These are phyloP conservation scores for Dipodascus geniculatus DNA, from an alignment of 805 yeast species.

Conservation along the genomic window DNA sequence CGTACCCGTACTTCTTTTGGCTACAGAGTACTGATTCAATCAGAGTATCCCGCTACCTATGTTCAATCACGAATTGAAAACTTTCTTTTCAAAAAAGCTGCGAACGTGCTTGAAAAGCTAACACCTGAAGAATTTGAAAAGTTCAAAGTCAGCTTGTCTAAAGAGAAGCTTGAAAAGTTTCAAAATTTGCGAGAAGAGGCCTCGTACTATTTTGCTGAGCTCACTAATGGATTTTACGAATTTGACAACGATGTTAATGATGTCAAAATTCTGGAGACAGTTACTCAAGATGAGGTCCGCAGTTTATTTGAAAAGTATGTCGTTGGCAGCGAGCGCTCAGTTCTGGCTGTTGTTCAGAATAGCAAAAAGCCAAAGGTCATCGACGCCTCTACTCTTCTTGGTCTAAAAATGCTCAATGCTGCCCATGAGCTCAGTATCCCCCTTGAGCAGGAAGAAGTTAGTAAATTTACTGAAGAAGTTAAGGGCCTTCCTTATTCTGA, in stretches of 20 bases:
- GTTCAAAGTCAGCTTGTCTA: constrained; percentile 57
- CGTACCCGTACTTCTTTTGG: constrained; percentile 63
- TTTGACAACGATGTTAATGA: constrained; percentile 47
- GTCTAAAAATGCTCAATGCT: constrained; percentile 8
- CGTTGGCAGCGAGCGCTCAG: constrained; percentile 29
- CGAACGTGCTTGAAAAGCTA: constrained; percentile 37
- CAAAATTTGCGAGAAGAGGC: constrained; percentile 76
- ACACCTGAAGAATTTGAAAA: constrained; percentile 52
- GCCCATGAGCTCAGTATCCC: constrained; percentile 9
- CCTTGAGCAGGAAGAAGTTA: constrained; percentile 8
- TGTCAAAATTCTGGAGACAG: constrained; percentile 40
- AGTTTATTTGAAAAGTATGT: constrained; percentile 41
- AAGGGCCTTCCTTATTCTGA: not conserved
- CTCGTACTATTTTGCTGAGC: constrained; percentile 48
- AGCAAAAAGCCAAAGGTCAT: constrained; percentile 30
- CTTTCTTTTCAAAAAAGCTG: constrained; percentile 39
- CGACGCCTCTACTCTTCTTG: constrained; percentile 6
- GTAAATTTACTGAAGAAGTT: not conserved
- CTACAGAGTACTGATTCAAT: constrained; percentile 65
- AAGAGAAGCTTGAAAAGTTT: constrained; percentile 54
- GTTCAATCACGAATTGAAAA: constrained; percentile 65
- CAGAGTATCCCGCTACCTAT: constrained; percentile 65
- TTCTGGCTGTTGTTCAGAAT: constrained; percentile 49
- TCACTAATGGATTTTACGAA: constrained; percentile 70
- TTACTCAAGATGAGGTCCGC: constrained; percentile 47